Percentiles rank a stretch among this genome's conserved stretches.
Conservation (phyloP, 169 alveolate genomes). For the Blepharisma undulans region DNA sequence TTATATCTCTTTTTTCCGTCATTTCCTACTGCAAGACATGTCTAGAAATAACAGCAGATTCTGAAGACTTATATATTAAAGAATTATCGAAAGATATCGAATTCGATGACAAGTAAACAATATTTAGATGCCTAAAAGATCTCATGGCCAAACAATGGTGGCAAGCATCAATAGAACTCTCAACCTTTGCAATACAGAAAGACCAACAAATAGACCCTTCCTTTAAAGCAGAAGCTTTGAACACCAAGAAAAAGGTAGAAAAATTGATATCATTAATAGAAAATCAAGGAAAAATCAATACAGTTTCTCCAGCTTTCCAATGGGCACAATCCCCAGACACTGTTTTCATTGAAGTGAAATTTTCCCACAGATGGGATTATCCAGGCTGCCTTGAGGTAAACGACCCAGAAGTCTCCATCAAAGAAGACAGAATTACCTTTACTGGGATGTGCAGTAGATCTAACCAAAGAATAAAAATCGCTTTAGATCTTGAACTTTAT, state of each 20-base stretch:
- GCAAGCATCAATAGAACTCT: neutral
- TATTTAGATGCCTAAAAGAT: neutral
- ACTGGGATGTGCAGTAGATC: neutral
- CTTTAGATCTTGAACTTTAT: conserved; percentile 14
- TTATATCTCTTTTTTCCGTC: neutral
- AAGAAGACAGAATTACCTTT: conserved; percentile 30
- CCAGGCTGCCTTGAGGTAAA: conserved; percentile 79
- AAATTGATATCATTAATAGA: conserved; percentile 44
- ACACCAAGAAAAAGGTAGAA: conserved; percentile 38
- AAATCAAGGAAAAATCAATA: conserved; percentile 46
- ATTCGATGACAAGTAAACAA: neutral
- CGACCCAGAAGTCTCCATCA: conserved; percentile 25
- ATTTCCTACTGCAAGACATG: neutral
- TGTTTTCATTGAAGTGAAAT: conserved; percentile 90
- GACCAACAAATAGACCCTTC: neutral
- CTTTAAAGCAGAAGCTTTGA: neutral
- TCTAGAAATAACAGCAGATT: neutral
- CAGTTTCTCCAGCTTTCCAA: conserved; percentile 92
- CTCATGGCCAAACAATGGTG: neutral
- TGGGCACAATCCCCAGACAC: conserved; percentile 95
- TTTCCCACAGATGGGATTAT: conserved; percentile 93
- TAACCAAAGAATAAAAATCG: neutral
- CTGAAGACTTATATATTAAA: neutral
- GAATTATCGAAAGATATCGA: neutral
- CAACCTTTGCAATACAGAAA: neutral